Evolutionary conservation across 2,329 filamentous ascomycete genomes (phyloP).

Genomic region (Clarireedia hainanense): DNA sequence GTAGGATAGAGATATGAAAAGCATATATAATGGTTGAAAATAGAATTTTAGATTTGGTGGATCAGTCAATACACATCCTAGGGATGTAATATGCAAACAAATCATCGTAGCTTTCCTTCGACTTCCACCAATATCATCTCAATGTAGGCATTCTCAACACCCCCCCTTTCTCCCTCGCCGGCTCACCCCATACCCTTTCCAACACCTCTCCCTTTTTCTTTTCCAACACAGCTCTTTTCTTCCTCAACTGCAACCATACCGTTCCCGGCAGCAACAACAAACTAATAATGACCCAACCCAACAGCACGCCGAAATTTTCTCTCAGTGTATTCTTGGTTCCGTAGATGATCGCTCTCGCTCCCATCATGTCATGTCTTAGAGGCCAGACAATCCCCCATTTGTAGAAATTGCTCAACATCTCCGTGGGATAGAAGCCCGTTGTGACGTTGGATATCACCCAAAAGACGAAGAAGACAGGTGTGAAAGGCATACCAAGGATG

Average conservation of each 20-base stretch:
- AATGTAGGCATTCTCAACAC: constrained; percentile 1
- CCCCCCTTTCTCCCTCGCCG: constrained; percentile 3
- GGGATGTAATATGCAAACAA: no score
- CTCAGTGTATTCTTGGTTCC: constrained; percentile 15
- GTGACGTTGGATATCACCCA: constrained; percentile 18
- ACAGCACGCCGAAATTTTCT: constrained; percentile 13
- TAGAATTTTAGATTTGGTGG: no score
- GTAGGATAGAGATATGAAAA: no score
- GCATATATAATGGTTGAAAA: no score
- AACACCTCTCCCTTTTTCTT: constrained; percentile 11
- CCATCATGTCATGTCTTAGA: constrained; percentile 15
- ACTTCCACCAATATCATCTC: neutral
- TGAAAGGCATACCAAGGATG: constrained; percentile 15
- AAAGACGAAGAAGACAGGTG: constrained; percentile 17
- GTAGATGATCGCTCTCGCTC: constrained; percentile 13
- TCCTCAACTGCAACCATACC: constrained; percentile 16
- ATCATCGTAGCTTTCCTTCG: no score
- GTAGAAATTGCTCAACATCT: constrained; percentile 16
- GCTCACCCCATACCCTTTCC: constrained; percentile 12
- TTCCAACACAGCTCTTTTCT: constrained; percentile 4
- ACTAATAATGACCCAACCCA: constrained; percentile 13
- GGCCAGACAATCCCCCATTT: constrained; percentile 15
- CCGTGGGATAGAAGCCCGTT: constrained; percentile 16
- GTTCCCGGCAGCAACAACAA: constrained; percentile 14
- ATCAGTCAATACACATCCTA: no score